Evolutionary conservation across 306 rosid species (phyloP).

Genomic region (Prunus padus): DNA sequence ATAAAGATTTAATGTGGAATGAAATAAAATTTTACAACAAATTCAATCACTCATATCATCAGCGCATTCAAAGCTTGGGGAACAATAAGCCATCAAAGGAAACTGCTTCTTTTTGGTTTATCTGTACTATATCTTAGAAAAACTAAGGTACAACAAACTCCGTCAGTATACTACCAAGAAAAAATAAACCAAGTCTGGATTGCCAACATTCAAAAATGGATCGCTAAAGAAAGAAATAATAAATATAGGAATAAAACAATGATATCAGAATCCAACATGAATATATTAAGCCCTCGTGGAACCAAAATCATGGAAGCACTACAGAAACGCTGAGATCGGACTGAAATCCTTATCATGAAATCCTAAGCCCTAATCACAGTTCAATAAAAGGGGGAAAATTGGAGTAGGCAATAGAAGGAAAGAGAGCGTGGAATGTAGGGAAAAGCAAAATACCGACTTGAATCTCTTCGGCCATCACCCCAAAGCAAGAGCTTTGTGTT

Average conservation of each 20-base stretch:
- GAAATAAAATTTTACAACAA: neutral
- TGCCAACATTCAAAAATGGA: neutral
- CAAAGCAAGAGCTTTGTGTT: neutral
- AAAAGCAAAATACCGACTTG: slow-evolving; percentile 11
- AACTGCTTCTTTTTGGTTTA: neutral
- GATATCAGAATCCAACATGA: neutral
- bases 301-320: neutral
- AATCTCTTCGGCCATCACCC: slow-evolving; percentile 3
- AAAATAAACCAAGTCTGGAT: neutral
- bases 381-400: neutral
- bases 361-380: slow-evolving; percentile 1
- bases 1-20: neutral
- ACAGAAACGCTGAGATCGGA: neutral
- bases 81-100: neutral
- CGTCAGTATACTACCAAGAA: neutral
- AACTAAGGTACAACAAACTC: neutral
- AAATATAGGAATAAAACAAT: neutral
- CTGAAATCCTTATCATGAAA: neutral
- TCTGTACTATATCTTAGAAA: neutral
- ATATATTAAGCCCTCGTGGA: neutral
- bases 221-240: neutral
- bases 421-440: neutral
- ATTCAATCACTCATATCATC: neutral
- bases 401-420: neutral
- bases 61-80: neutral